phyloP scores from a whole-genome alignment of 2,329 filamentous ascomycete genomes.

The Xylaria sp. region DNA sequence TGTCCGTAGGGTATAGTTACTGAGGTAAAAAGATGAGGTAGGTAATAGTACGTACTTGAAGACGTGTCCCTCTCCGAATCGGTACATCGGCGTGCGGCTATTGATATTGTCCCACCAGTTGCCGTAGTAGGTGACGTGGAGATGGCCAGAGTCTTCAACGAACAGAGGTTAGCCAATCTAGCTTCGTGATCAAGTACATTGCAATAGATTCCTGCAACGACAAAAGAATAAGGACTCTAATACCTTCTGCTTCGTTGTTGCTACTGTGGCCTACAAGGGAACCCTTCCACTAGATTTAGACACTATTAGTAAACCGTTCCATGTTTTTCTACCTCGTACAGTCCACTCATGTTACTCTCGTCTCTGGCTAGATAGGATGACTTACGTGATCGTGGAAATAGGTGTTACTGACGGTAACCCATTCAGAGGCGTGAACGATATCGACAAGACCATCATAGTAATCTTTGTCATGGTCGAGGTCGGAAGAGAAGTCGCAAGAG shows the following conservation, averaged over 20 bases:
- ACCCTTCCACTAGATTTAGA: conserved; percentile 65
- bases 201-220: too few species aligned
- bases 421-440: conserved; percentile 67
- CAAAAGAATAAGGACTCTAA: not conserved
- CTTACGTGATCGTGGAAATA: conserved; percentile 57
- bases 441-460: conserved; percentile 71
- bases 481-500: conserved; percentile 66
- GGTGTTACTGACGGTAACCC: conserved; percentile 57
- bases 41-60: conserved; percentile 45
- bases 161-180: conserved; percentile 7
- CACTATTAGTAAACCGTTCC: not conserved
- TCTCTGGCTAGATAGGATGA: not conserved
- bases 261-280: conserved; percentile 69
- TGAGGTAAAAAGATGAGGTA: not conserved
- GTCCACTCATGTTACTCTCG: not conserved
- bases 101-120: conserved; percentile 69
- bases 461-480: conserved; percentile 66
- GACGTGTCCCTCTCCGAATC: conserved; percentile 70
- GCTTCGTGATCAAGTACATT: not conserved
- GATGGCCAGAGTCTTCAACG: conserved; percentile 60
- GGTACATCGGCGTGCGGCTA: conserved; percentile 64
- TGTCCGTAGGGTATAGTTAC: not conserved
- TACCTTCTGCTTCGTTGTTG: conserved; percentile 59
- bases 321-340: not conserved
- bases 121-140: conserved; percentile 67